Evolutionary conservation across 2,329 filamentous ascomycete genomes (phyloP).

Genomic region (Aspergillus piperis): DNA sequence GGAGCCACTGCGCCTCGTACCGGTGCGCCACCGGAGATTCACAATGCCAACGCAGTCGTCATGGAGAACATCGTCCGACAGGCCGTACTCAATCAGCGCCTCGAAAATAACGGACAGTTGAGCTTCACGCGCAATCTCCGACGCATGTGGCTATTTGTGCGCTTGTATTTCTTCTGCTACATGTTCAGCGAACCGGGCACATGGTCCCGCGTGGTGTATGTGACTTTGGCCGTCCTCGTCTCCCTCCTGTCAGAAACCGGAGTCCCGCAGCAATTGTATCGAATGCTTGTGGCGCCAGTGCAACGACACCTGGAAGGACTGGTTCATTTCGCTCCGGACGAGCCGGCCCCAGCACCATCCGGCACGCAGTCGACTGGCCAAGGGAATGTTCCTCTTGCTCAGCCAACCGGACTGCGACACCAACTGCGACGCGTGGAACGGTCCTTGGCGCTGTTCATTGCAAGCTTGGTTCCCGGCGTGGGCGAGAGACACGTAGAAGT

Average conservation of each 20-base stretch:
- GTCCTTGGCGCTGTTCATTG: conserved; percentile 62
- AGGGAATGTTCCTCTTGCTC: conserved; percentile 10
- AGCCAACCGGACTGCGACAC: conserved; percentile 24
- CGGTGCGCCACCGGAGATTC: conserved; percentile 12
- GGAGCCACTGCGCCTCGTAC: not conserved
- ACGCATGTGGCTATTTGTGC: conserved; percentile 60
- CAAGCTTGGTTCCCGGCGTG: conserved; percentile 62
- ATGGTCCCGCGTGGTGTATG: conserved; percentile 46
- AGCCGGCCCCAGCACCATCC: conserved; percentile 15
- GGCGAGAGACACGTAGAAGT: conserved; percentile 63
- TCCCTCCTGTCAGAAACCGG: conserved; percentile 46
- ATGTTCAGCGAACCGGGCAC: conserved; percentile 56
- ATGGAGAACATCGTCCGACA: conserved; percentile 38
- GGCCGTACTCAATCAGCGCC: conserved; percentile 33
- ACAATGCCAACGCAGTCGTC: conserved; percentile 22
- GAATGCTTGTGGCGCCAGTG: conserved; percentile 40
- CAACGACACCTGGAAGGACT: conserved; percentile 49
- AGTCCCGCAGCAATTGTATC: conserved; percentile 37
- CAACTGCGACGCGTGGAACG: conserved; percentile 54
- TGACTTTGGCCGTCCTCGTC: conserved; percentile 39
- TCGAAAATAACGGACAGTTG: conserved; percentile 29
- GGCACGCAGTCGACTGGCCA: conserved; percentile 9
- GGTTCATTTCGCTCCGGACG: conserved; percentile 33
- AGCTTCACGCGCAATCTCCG: conserved; percentile 44
- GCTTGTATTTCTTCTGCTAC: conserved; percentile 61